phyloP scores from a whole-genome alignment of 2,329 filamentous ascomycete genomes.

The Microdochium bolleyi region DNA sequence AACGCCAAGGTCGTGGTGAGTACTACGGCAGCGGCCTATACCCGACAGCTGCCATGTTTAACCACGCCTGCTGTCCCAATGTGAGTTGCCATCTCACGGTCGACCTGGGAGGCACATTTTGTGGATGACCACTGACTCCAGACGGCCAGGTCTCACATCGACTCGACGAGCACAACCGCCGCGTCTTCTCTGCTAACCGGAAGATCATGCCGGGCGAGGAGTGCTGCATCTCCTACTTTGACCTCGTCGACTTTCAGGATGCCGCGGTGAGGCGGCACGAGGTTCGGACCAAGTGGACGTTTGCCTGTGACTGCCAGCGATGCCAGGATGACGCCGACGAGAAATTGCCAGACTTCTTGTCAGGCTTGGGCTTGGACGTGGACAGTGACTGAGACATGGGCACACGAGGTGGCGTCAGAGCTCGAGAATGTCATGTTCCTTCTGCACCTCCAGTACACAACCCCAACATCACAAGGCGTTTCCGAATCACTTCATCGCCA shows the following conservation, averaged over 20 bases:
- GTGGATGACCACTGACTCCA: neutral
- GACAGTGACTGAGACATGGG: neutral
- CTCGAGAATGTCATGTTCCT: neutral
- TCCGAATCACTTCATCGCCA: too few relatives aligned
- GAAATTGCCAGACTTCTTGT: neutral
- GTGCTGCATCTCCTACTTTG: conserved; percentile 8
- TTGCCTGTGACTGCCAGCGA: conserved; percentile 5
- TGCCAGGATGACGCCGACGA: conserved; percentile 4
- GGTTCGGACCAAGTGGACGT: conserved; percentile 4
- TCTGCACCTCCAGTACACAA: too few relatives aligned
- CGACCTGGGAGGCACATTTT: neutral
- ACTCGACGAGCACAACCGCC: conserved; percentile 2
- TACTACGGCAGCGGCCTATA: conserved; percentile 7
- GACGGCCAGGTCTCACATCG: conserved; percentile 5
- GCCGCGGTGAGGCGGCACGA: conserved; percentile 2
- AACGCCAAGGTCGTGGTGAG: conserved; percentile 2
- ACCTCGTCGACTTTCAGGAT: conserved; percentile 3
- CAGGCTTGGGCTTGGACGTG: neutral
- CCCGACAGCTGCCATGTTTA: conserved; percentile 7
- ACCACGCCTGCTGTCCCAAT: conserved; percentile 8
- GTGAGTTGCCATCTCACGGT: conserved; percentile 2
- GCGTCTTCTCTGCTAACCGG: conserved; percentile 5
- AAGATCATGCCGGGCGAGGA: conserved; percentile 7
- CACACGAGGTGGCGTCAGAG: neutral
- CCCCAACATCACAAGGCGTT: too few relatives aligned